Percentiles rank a stretch among this genome's conserved stretches.
Conservation (phyloP, 116 monocot species). For the Iris pallida region DNA sequence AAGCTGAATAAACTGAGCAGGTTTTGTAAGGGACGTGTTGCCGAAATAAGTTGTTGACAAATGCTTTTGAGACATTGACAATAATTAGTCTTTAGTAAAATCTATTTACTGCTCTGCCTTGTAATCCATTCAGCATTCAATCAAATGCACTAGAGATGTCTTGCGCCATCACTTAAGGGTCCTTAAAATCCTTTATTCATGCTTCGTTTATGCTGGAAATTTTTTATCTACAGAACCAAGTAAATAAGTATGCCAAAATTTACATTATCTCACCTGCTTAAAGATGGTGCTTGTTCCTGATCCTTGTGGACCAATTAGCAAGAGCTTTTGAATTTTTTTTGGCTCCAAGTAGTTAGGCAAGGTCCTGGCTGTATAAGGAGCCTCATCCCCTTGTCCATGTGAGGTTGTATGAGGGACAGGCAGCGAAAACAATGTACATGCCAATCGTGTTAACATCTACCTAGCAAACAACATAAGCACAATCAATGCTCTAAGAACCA, state of each 20-base stretch:
- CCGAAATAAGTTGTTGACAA: too few relatives aligned
- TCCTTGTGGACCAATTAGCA: constrained; percentile 73
- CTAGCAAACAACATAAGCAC: constrained; percentile 20
- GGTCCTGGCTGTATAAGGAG: constrained; percentile 51
- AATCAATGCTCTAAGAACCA: background rate
- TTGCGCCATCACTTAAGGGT: too few relatives aligned
- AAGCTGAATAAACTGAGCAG: too few relatives aligned
- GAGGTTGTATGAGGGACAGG: constrained; percentile 53
- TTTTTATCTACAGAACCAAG: background rate
- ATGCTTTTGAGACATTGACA: too few relatives aligned
- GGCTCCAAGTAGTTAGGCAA: constrained; percentile 75
- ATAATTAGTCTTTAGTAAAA: too few relatives aligned
- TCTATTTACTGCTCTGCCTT: too few relatives aligned
- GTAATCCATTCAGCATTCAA: too few relatives aligned
- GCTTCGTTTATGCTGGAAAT: too few relatives aligned
- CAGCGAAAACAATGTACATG: constrained; percentile 63
- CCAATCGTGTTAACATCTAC: constrained; percentile 58
- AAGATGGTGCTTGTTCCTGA: constrained; percentile 98
- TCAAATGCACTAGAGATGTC: too few relatives aligned
- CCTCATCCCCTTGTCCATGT: constrained; percentile 37
- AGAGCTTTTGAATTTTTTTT: constrained; percentile 78
- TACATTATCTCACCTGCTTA: constrained; percentile 56
- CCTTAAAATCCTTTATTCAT: too few relatives aligned
- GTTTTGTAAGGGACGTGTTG: too few relatives aligned
- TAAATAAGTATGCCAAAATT: background rate